A percentile compares a stretch with the other conserved stretches of the same genome.
phyloP scores from a whole-genome alignment of 805 yeast genomes.

The Teunomyces barrocoloradensis region DNA sequence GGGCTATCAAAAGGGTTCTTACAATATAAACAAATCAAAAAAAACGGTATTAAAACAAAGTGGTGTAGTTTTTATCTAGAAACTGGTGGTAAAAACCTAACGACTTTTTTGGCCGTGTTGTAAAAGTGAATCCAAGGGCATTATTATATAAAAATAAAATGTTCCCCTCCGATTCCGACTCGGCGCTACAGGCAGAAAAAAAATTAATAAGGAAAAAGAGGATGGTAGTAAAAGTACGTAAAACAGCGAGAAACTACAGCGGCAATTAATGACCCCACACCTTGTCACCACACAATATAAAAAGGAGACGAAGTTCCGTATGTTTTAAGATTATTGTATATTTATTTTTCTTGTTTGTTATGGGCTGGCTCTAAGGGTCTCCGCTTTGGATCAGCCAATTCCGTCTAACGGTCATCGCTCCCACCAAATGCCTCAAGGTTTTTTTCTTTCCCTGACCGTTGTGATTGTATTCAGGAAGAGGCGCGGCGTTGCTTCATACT shows the following conservation, averaged over 20 bases:
- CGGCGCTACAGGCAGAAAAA: not conserved
- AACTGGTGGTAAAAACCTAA: not conserved
- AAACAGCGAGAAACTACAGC: not conserved
- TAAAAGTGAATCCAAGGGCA: not conserved
- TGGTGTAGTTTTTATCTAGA: too few species aligned
- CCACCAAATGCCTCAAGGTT: not conserved
- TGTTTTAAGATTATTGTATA: not conserved
- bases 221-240: not conserved
- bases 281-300: not conserved
- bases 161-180: constrained; percentile 6
- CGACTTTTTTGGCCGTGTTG: not conserved
- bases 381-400: not conserved
- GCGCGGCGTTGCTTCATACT: too few species aligned
- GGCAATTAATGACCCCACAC: not conserved
- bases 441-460: not conserved
- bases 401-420: not conserved
- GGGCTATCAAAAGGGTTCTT: too few species aligned
- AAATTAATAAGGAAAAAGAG: too few species aligned
- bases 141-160: not conserved
- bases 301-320: not conserved
- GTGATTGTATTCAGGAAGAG: not conserved
- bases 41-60: too few species aligned
- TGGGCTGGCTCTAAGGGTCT: not conserved
- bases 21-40: too few species aligned
- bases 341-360: not conserved